Evolutionary conservation across 1,284 basidiomycete species (phyloP), one percentile per base, ranked within the genome.

Genomic region (Mycosarcoma maydis): DNA sequence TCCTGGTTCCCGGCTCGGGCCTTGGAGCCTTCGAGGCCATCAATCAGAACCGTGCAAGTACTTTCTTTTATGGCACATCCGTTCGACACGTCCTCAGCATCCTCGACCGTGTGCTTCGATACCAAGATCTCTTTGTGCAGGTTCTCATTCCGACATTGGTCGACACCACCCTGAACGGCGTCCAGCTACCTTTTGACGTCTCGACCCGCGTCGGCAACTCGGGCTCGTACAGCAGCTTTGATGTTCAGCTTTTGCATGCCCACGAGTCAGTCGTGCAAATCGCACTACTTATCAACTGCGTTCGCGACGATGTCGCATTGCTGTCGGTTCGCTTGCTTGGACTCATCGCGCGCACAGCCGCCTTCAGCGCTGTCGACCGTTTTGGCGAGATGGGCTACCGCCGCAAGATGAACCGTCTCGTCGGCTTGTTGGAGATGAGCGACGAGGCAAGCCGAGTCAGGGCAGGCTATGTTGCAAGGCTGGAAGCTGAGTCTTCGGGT

Each of bases 51-150:
- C 88, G 92, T 51, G 91, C 92, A 71, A 88, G 87, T 70, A 87
- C 87, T 11, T 75, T 83, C 49, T 80, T 83, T 39, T 92, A 90
- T 83, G 86, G 86, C 33, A 86, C 86, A 51, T 92, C 91, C 4
- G 89, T 97, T 60, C 85, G 89, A 24, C 89, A 91, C 16, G 87
- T 92, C 4, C 84, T 98, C 38, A 86, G 93, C 59, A 93, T 96
- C 70, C 86, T 93, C 24, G 87, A 90, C 68, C 88, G 92, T 2
- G 87, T 92, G 0, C 84, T 97, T 51, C 90, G 92, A 54, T 86
- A 94, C 27, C 94, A 98, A 80, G 89, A 91, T 48, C 86, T 92
- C 47, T 98, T 95, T 84, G 85, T 94, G 40, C 92, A 97, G 59
- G 88, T 94, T 16, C 87, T 97, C 40, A 84, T 96, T 11, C 92